phyloP scores from a whole-genome alignment of 768 basidiomycete species.

The Gloeophyllum trabeum region DNA sequence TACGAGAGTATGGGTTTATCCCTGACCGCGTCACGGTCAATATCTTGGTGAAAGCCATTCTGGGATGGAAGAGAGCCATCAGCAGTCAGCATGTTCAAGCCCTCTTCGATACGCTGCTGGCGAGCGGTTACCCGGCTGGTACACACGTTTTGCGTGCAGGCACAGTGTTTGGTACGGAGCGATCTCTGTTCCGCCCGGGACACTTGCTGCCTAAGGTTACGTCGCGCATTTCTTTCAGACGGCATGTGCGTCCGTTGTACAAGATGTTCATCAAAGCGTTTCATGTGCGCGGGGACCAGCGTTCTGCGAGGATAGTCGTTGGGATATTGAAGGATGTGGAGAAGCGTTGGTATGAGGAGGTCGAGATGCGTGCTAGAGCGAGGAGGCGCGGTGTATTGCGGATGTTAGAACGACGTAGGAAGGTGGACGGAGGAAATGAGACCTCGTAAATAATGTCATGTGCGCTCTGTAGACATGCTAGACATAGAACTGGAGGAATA shows the following conservation, averaged over 20 bases:
- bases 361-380: slow-evolving; percentile 1
- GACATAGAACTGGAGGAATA: no score
- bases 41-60: slow-evolving; percentile 48
- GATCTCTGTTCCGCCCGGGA: neutral
- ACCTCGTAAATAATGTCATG: no score
- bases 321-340: slow-evolving; percentile 42
- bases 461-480: no score
- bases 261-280: slow-evolving; percentile 65
- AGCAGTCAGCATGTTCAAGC: slow-evolving; percentile 30
- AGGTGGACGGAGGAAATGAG: no score
- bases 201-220: slow-evolving; percentile 23
- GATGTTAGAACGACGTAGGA: neutral
- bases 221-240: slow-evolving; percentile 37
- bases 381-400: neutral
- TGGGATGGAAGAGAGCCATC: slow-evolving; percentile 38
- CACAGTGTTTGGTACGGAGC: slow-evolving; percentile 1
- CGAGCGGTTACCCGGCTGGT: slow-evolving; percentile 41
- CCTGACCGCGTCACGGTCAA: slow-evolving; percentile 66
- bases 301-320: slow-evolving; percentile 40
- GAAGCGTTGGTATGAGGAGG: neutral
- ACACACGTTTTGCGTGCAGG: neutral
- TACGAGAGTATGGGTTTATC: slow-evolving; percentile 32
- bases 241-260: slow-evolving; percentile 58
- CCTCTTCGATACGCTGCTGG: slow-evolving; percentile 56
- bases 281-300: slow-evolving; percentile 38